Base-by-base conservation (phyloP, 805 yeast species). In the Starmerella floricola region DNA sequence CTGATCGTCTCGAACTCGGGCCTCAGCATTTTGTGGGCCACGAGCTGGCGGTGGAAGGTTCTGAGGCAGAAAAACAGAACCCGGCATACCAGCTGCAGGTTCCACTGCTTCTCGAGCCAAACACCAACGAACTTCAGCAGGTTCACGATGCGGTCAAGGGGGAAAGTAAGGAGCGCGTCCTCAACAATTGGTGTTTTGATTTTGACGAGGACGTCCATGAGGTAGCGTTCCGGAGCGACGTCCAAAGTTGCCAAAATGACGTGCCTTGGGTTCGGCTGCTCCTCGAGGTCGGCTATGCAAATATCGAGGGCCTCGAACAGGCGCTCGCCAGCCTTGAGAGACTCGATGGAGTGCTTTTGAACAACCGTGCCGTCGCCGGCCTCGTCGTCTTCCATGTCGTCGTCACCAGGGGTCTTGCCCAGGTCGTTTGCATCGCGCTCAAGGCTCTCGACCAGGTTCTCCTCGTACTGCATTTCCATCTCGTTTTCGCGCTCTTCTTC, bases 401-500 rank as follows among this genome's bases (percentile, higher is more conserved):
- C 76, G 11, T 27, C 38, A 3, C 35, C 42, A 8, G 41, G 40
- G 2, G 23, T 27, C 10, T 27, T 16, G 13, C 13, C 33, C 19
- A 34, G 26, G n/a, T 41, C 52, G 17, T 40, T 36, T 11, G 32
- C 47, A 18, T 49, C 50, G 11, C 44, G 40, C 55, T 84, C 94
- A 34, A 85, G 62, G 4, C 87, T 76, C 13, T 72, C 75, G 38
- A 86, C 67, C 34, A 91, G 65, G 6, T 79, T 81, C n/a, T 74
- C 71, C 58, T 91, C 97, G 57, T 87, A 85, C 43, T 78, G 65
- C 60, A 87, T 95, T 59, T 91, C 98, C 73, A 86, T 69, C 61
- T 91, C 98, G 61, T 80, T 83, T 59, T 91, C 99, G 45, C 91
- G 72, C 64, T 91, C 98, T 67, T 91, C 99, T 61, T 91, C 96